Conservation (phyloP, 164 flowering plant genomes). For the Hamamelis virginiana region DNA sequence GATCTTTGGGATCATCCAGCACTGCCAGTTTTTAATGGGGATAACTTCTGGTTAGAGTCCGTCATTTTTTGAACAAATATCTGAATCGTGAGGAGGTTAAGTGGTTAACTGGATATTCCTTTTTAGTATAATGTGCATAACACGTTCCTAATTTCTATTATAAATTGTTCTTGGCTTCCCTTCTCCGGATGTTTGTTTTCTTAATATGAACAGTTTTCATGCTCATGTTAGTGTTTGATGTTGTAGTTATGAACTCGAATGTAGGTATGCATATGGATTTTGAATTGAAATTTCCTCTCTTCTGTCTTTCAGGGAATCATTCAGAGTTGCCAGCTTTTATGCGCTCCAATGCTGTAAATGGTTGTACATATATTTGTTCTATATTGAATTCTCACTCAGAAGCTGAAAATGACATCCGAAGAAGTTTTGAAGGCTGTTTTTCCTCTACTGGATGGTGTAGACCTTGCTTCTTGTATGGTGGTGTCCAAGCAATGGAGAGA, state of each 20-base stretch:
- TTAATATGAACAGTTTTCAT: not conserved
- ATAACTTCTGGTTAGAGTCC: not conserved
- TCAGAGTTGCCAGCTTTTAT: not conserved
- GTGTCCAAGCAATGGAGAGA: slow-evolving; percentile 83
- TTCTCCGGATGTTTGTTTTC: not conserved
- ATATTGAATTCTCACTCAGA: not conserved
- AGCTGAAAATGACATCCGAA: slow-evolving; percentile 39
- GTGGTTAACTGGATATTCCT: not conserved
- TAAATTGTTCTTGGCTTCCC: not conserved
- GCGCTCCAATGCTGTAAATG: not conserved
- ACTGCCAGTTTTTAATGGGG: too few species aligned
- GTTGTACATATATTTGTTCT: not conserved
- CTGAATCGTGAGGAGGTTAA: not conserved
- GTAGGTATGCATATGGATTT: not conserved
- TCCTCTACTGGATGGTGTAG: slow-evolving; percentile 71
- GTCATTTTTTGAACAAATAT: not conserved
- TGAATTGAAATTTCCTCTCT: not conserved
- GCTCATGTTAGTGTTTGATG: not conserved
- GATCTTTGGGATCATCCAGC: too few species aligned
- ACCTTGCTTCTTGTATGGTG: slow-evolving; percentile 76
- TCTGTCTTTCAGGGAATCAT: not conserved
- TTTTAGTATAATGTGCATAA: not conserved
- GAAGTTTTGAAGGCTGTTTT: slow-evolving; percentile 77
- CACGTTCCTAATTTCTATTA: not conserved
- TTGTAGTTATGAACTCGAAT: not conserved